phyloP scores from a whole-genome alignment of 805 yeast genomes.

The Kazachstania psychrophila region DNA sequence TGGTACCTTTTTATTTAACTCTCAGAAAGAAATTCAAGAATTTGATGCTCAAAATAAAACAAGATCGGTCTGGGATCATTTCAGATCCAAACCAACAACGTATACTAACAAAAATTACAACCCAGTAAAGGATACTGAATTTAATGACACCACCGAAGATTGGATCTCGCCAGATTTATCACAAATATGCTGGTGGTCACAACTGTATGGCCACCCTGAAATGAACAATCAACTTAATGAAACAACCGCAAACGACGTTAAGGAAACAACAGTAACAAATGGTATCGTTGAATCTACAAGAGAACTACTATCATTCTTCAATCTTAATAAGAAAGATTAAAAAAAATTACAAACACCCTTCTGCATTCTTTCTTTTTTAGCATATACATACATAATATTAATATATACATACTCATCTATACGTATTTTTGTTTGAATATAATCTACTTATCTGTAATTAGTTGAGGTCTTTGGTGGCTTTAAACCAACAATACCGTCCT shows the following conservation, averaged over 20 bases:
- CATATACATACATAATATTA: no score
- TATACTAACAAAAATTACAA: constrained; percentile 49
- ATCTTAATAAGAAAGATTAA: neutral
- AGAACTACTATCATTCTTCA: constrained; percentile 6
- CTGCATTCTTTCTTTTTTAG: neutral
- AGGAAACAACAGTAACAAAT: neutral
- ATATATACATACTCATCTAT: no score
- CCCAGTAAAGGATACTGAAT: constrained; percentile 24
- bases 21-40: constrained; percentile 53
- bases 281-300: constrained; percentile 5
- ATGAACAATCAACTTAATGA: constrained; percentile 33
- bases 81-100: constrained; percentile 62
- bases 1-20: constrained; percentile 77
- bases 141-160: constrained; percentile 20
- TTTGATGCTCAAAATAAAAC: constrained; percentile 41
- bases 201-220: constrained; percentile 70
- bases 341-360: neutral
- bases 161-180: constrained; percentile 43
- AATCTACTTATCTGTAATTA: neutral
- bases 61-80: constrained; percentile 88
- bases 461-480: constrained; percentile 7
- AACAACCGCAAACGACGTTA: neutral
- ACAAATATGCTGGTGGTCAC: constrained; percentile 78
- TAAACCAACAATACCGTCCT: constrained; percentile 29
- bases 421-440: neutral